A percentile compares a stretch with the other conserved stretches of the same genome.
Conservation (phyloP, 164 flowering plant species). For the Aristolochia fimbriata region DNA sequence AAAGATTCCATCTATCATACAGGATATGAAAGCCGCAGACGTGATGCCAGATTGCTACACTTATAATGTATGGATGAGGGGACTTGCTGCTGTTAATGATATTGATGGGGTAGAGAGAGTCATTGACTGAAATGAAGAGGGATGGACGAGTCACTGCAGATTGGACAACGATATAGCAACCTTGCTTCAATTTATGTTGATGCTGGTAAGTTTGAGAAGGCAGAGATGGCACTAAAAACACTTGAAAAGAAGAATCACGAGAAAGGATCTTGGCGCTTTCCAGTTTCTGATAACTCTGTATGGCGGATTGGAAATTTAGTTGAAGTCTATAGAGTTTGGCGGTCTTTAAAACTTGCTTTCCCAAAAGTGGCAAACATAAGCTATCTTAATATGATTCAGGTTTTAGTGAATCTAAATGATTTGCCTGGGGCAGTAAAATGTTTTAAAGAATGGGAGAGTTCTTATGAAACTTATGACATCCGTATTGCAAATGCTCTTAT, state of each 20-base stretch:
- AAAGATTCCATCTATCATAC: constrained; percentile 53
- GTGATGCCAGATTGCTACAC: constrained; percentile 56
- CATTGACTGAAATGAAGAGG: constrained; percentile 77
- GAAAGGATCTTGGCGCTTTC: constrained; percentile 43
- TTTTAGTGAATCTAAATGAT: constrained; percentile 68
- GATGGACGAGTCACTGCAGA: constrained; percentile 71
- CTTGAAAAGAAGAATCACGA: constrained; percentile 62
- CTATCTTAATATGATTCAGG: constrained; percentile 83
- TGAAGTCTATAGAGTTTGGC: constrained; percentile 87
- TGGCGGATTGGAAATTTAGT: constrained; percentile 62
- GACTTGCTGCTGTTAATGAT: constrained; percentile 67
- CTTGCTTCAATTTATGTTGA: constrained; percentile 81
- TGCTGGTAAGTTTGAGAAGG: constrained; percentile 67
- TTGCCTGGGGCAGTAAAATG: constrained; percentile 88
- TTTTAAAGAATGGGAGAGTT: constrained; percentile 75
- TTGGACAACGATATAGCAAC: constrained; percentile 93
- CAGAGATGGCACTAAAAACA: constrained; percentile 75
- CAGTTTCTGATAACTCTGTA: constrained; percentile 79
- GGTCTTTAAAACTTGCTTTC: constrained; percentile 73
- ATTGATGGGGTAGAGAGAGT: constrained; percentile 84
- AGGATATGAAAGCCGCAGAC: constrained; percentile 68
- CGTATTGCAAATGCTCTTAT: constrained; percentile 65
- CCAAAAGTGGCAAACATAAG: constrained; percentile 63
- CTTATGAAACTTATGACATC: constrained; percentile 59
- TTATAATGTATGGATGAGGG: constrained; percentile 93